A percentile compares a stretch with the other conserved stretches of the same genome.
Evolutionary conservation across 176 grass and related monocot genomes (phyloP).

Genomic region (Cenchrus americanus): DNA sequence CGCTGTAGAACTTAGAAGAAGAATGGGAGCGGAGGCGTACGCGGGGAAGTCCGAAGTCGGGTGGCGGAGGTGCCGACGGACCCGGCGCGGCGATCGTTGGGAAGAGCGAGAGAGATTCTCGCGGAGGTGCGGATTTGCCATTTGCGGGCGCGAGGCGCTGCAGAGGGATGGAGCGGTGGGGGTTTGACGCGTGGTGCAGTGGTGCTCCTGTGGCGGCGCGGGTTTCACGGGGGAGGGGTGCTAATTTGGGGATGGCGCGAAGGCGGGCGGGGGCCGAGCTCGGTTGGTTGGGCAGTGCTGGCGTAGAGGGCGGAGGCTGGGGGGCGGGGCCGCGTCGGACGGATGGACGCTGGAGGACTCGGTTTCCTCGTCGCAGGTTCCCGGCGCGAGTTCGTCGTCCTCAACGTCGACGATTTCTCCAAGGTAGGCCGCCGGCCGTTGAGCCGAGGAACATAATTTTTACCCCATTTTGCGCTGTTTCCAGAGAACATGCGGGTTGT

Average conservation of each 20-base stretch:
- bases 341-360: slow-evolving; percentile 44
- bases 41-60: background rate
- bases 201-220: slow-evolving; percentile 26
- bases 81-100: background rate
- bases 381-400: slow-evolving; percentile 42
- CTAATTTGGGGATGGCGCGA: slow-evolving; percentile 37
- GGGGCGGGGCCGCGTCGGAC: slow-evolving; percentile 19
- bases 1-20: background rate
- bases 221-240: slow-evolving; percentile 18
- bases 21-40: slow-evolving; percentile 1
- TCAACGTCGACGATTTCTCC: slow-evolving; percentile 43
- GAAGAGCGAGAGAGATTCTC: slow-evolving; percentile 4
- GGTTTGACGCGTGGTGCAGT: background rate
- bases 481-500: too few species aligned
- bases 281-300: slow-evolving; percentile 16
- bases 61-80: background rate
- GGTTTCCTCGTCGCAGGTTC: slow-evolving; percentile 43
- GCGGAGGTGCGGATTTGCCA: background rate
- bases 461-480: background rate
- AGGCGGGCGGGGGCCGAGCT: slow-evolving; percentile 22
- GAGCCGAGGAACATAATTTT: background rate
- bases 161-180: slow-evolving; percentile 22
- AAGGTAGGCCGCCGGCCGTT: slow-evolving; percentile 8
- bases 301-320: slow-evolving; percentile 3
- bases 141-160: background rate